Evolutionary conservation across 2,329 filamentous ascomycete species (phyloP).

Genomic region (Neofusicoccum laricinum): DNA sequence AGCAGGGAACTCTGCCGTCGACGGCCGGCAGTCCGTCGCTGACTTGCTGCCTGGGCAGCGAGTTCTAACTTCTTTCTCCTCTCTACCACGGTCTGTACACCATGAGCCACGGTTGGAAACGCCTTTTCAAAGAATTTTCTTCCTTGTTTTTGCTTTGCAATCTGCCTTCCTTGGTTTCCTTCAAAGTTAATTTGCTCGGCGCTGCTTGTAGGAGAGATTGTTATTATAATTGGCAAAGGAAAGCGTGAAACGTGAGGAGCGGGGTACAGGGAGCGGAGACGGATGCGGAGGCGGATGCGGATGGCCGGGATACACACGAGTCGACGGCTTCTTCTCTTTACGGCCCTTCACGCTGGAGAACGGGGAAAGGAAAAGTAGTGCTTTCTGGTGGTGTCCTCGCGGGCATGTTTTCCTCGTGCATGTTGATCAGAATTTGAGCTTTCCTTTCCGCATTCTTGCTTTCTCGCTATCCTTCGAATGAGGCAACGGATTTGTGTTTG

Average conservation of each 20-base stretch:
- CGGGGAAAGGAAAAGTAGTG: not conserved
- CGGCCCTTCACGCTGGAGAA: not conserved
- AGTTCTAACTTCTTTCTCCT: not conserved
- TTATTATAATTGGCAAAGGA: not conserved
- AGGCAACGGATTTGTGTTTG: not conserved
- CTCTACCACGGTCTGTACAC: not conserved
- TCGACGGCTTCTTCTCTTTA: not conserved
- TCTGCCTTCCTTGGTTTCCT: not conserved
- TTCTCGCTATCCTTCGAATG: not conserved
- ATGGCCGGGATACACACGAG: not conserved
- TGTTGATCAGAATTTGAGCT: not conserved
- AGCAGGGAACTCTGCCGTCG: not conserved
- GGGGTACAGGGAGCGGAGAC: not conserved
- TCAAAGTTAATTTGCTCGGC: not conserved
- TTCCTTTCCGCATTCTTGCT: not conserved
- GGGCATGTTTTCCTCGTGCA: not conserved
- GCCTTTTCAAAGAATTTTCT: not conserved
- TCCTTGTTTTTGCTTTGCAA: not conserved
- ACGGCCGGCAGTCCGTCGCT: not conserved
- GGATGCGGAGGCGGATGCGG: not conserved
- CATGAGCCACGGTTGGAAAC: slow-evolving; percentile 1
- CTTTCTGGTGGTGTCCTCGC: not conserved
- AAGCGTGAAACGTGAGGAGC: not conserved
- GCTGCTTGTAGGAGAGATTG: not conserved
- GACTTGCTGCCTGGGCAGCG: not conserved